phyloP scores from a whole-genome alignment of 345 rosid species.

The Salix arbutifolia region DNA sequence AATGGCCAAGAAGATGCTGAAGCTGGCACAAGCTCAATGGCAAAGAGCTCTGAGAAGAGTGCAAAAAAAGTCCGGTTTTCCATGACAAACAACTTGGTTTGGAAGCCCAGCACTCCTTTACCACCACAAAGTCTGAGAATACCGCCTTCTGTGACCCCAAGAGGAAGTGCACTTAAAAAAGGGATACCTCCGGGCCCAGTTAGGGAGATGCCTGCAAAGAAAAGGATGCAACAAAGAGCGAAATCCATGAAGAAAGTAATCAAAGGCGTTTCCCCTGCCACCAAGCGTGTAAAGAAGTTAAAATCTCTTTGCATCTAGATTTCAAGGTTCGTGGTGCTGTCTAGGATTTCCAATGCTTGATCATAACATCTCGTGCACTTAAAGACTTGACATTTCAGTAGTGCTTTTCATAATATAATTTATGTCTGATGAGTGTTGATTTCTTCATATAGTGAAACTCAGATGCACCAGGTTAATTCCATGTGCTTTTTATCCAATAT shows the following conservation, averaged over 20 bases:
- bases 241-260: constrained; percentile 46
- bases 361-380: not conserved
- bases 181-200: constrained; percentile 90
- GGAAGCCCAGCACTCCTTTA: constrained; percentile 93
- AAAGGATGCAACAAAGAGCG: constrained; percentile 50
- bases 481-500: not conserved
- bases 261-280: constrained; percentile 37
- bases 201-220: constrained; percentile 49
- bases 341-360: not conserved
- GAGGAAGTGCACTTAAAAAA: constrained; percentile 97
- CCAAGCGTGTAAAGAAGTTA: constrained; percentile 55
- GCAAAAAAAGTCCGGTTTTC: constrained; percentile 85
- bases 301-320: constrained; percentile 31
- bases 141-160: constrained; percentile 89
- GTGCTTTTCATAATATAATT: not conserved
- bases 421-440: not conserved
- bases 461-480: not conserved
- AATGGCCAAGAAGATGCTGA: constrained; percentile 37
- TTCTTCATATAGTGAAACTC: not conserved
- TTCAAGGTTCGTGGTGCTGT: not conserved
- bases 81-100: constrained; percentile 83
- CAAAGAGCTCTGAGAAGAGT: constrained; percentile 51
- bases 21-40: constrained; percentile 24
- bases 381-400: not conserved
- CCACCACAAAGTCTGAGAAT: constrained; percentile 88